phyloP scores from a whole-genome alignment of 1,284 basidiomycete species.

The Fomitiporia mediterranea region DNA sequence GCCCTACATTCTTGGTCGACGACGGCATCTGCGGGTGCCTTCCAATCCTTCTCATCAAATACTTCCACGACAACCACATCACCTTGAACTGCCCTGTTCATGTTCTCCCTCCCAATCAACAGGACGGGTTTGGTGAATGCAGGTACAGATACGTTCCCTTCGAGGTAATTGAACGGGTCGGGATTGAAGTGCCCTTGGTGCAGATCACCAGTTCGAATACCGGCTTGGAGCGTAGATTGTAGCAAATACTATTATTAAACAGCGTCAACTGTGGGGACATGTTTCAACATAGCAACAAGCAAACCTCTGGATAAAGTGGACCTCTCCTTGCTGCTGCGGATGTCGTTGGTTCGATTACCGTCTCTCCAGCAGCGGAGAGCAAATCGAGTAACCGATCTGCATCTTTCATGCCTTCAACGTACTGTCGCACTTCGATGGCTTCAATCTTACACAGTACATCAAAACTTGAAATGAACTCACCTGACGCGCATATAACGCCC shows the following conservation, averaged over 20 bases:
- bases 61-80: slow-evolving; percentile 92
- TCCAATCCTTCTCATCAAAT: slow-evolving; percentile 89
- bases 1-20: slow-evolving; percentile 86
- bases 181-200: slow-evolving; percentile 95
- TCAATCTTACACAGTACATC: not conserved
- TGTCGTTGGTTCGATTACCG: slow-evolving; percentile 56
- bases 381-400: slow-evolving; percentile 72
- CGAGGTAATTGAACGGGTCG: slow-evolving; percentile 94
- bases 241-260: slow-evolving; percentile 69
- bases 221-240: slow-evolving; percentile 69
- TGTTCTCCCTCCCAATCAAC: slow-evolving; percentile 84
- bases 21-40: slow-evolving; percentile 88
- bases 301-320: slow-evolving; percentile 75
- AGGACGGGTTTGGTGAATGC: slow-evolving; percentile 77
- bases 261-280: not conserved
- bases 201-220: slow-evolving; percentile 80
- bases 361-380: slow-evolving; percentile 61
- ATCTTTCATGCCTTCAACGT: slow-evolving; percentile 71
- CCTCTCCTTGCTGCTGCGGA: slow-evolving; percentile 45
- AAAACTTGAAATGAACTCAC: slow-evolving; percentile 32
- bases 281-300: slow-evolving; percentile 19
- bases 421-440: slow-evolving; percentile 69
- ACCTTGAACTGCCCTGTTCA: slow-evolving; percentile 94
- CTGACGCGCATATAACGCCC: slow-evolving; percentile 61
- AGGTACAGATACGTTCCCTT: slow-evolving; percentile 81